Evolutionary conservation across 1,284 basidiomycete species (phyloP).

Genomic region (Ustilago sp.): DNA sequence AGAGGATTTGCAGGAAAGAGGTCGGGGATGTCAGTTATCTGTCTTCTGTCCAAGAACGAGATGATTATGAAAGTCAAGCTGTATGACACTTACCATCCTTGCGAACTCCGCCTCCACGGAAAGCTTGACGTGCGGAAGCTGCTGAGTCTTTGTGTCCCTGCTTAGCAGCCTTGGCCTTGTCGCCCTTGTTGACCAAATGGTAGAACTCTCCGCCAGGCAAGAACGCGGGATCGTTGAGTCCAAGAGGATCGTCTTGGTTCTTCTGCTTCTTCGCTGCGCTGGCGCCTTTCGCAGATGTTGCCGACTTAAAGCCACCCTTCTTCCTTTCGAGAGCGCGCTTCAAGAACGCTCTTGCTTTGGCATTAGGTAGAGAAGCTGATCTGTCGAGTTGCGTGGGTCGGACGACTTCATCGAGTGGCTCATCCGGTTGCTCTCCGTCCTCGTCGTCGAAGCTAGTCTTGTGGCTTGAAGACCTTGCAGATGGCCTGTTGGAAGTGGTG

Average conservation of each 20-base stretch:
- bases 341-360: constrained; percentile 52
- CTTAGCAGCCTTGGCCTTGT: constrained; percentile 31
- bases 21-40: background rate
- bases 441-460: constrained; percentile 49
- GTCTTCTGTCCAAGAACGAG: background rate
- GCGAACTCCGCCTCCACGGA: constrained; percentile 40
- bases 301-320: constrained; percentile 1
- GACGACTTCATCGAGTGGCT: constrained; percentile 37
- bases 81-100: constrained; percentile 17
- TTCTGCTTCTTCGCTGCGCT: constrained; percentile 26
- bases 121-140: constrained; percentile 30
- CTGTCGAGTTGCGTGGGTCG: constrained; percentile 45
- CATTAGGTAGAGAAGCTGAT: constrained; percentile 45
- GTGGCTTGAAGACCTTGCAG: constrained; percentile 8
- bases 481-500: constrained; percentile 10
- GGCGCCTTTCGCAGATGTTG: constrained; percentile 11
- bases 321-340: constrained; percentile 45
- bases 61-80: background rate
- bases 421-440: constrained; percentile 25
- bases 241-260: constrained; percentile 60
- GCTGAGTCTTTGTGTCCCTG: constrained; percentile 13
- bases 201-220: constrained; percentile 60
- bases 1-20: background rate
- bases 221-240: constrained; percentile 64
- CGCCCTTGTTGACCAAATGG: constrained; percentile 38